Base-by-base conservation (phyloP, 73 alveolate genomes). In the Symbiodinium pilosum region DNA sequence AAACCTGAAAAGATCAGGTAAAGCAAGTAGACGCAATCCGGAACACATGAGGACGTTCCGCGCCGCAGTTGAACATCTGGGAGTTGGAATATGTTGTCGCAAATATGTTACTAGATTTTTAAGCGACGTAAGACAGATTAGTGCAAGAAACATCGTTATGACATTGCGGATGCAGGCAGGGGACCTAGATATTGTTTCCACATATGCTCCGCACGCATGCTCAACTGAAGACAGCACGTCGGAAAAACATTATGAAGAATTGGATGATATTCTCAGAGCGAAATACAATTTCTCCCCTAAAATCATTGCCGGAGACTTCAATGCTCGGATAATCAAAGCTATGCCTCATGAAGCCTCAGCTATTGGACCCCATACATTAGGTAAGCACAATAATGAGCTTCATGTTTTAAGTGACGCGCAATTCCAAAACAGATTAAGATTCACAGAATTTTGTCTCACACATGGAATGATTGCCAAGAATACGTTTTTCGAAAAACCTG, bases 151-250 rank as follows among this genome's bases (percentile, higher is more conserved):
- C 18, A 43, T 85, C 18, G n/a, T 43, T 14, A 43, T 12, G 8
- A 43, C 47, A 18, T 20, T 43, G 24, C 14, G 3, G 5, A 85
- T 47, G 93, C 43, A 85, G 30, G 75, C 51, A 4, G 81, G 93
- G 3, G 2, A 36, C 9, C 38, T 85, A 24, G 93, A 85, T 30
- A 11, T 85, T 47, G 40, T 85, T 85, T 85, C 93, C 32, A 85
- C 93, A 8, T 85, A 85, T 85, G 93, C 47, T 28, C 93, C 93
- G 0, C 93, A 43, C n/a, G 43, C 71, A 41, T 18, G 32, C 42
- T 41, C 39, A 38, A 26, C 81, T 8, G 24, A n/a, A 2, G 54
- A n/a, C 8, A 73, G 36, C 6, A 44, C 51, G n/a, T 7, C n/a
- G 12, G 59, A 47, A 9, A n/a, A 16, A 2, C 39, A 86, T 36